Evolutionary conservation across 192 early-diverging fungal genomes (phyloP), one percentile per base, ranked within the genome.

Genomic region (Dispira simplex): DNA sequence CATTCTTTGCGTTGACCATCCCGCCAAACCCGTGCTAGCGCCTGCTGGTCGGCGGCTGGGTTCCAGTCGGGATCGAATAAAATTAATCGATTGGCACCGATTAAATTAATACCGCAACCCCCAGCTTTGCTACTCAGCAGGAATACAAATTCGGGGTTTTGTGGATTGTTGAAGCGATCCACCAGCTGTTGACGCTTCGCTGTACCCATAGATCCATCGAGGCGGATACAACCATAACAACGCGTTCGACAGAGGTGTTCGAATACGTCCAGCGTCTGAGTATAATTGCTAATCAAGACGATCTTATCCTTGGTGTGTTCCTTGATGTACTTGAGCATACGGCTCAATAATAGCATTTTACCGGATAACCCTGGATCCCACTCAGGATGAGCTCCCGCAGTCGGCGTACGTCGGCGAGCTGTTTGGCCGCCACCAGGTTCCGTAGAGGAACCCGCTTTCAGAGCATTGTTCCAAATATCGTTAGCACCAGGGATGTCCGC

Each of bases 241-340:
- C 81, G 81, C 25, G 79, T 79, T 0, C 77, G 73, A 54, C 94
- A 99, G 56, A 93, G 79, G n/a, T 80, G 77, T 65, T 97, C 92
- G 67, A 99, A 90, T 48, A 96, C 68, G 69, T 99, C 91, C 51
- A 98, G 72, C 3, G 97, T 98, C 70, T 99, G 95, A 0, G 97
- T 99, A 75, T 98, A 99, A 68, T 99, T 99, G 44, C 89, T 91
- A 53, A 99, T 97, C 14, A 99, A 74, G 13, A 99, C 97, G 69
- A 99, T 96, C 71, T 99, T 99, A 71, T 97, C 95, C 13, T 77
- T 72, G 39, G 77, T 70, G 11, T 84, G 82, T 20, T 86, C 79
- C 23, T 79, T 78, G 59, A 89, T 85, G 70, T 84, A 83, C 48
- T 74, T 71, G 46, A 90, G 70, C 90, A 93, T 90, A 26, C 84